Evolutionary conservation across 1,139 yeast species (phyloP).

Genomic region (Diutina ranongensis): DNA sequence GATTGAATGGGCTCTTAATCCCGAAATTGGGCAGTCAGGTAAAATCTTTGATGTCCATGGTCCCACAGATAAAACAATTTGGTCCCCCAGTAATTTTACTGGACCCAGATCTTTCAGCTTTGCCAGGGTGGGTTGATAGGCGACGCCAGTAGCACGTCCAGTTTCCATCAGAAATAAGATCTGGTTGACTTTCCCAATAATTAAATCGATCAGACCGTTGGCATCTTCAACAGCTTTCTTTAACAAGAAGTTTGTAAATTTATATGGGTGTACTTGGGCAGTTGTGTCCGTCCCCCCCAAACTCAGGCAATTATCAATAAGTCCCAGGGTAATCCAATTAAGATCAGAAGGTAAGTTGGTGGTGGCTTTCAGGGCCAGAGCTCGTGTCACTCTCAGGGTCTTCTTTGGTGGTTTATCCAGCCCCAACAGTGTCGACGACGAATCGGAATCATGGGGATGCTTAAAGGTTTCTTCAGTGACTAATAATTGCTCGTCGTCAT

Average conservation of each 20-base stretch:
- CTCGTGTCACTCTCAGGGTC: constrained; percentile 15
- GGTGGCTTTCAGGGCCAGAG: constrained; percentile 11
- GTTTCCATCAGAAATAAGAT: constrained; percentile 49
- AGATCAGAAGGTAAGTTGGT: constrained; percentile 53
- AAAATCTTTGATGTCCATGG: constrained; percentile 92
- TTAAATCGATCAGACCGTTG: constrained; percentile 71
- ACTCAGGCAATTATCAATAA: constrained; percentile 65
- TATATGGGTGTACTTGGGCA: constrained; percentile 95
- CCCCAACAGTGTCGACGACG: constrained; percentile 7
- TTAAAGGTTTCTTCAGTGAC: not conserved
- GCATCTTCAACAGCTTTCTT: constrained; percentile 62
- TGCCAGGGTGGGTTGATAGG: constrained; percentile 46
- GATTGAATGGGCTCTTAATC: constrained; percentile 88
- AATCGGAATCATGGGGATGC: constrained; percentile 6
- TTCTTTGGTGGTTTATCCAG: constrained; percentile 25
- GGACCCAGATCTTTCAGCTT: constrained; percentile 9
- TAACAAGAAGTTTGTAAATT: constrained; percentile 72
- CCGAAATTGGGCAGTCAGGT: constrained; percentile 88
- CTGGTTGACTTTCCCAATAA: constrained; percentile 74
- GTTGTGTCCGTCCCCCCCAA: constrained; percentile 83
- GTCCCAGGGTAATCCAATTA: constrained; percentile 66
- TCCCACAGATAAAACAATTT: constrained; percentile 78
- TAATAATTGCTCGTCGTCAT: constrained; percentile 10
- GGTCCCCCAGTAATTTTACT: constrained; percentile 49
- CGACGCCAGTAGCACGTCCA: constrained; percentile 56